phyloP scores from a whole-genome alignment of 225 moss, liverwort and hornwort genomes.

The Physcomitrium patens region DNA sequence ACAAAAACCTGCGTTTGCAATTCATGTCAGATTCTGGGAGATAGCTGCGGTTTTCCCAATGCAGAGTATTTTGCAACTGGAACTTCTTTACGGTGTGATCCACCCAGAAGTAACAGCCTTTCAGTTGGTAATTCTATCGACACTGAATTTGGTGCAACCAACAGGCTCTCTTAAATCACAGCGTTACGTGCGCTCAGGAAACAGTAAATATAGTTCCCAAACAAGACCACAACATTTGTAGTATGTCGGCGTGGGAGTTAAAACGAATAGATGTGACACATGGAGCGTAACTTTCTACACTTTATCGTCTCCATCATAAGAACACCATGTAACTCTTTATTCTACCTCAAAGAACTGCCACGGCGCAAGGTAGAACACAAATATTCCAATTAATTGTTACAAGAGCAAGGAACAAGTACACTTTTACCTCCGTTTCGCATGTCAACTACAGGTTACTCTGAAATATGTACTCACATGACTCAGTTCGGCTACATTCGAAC shows the following conservation, averaged over 20 bases:
- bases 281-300: neutral
- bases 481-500: neutral
- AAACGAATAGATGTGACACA: neutral
- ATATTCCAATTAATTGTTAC: neutral
- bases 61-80: neutral
- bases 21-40: neutral
- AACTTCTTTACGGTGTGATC: neutral
- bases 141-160: neutral
- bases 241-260: neutral
- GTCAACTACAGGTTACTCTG: neutral
- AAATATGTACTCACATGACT: neutral
- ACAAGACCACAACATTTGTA: neutral
- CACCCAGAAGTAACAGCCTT: neutral
- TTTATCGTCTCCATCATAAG: neutral
- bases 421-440: neutral
- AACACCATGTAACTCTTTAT: neutral
- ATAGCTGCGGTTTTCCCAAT: neutral
- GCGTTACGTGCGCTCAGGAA: neutral
- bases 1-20: slow-evolving; percentile 73
- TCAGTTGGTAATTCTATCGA: neutral
- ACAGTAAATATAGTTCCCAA: neutral
- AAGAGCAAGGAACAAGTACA: neutral
- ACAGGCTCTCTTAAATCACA: neutral
- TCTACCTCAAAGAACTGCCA: neutral
- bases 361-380: no score